phyloP scores from a whole-genome alignment of 768 basidiomycete genomes.

The Suillus paluster region DNA sequence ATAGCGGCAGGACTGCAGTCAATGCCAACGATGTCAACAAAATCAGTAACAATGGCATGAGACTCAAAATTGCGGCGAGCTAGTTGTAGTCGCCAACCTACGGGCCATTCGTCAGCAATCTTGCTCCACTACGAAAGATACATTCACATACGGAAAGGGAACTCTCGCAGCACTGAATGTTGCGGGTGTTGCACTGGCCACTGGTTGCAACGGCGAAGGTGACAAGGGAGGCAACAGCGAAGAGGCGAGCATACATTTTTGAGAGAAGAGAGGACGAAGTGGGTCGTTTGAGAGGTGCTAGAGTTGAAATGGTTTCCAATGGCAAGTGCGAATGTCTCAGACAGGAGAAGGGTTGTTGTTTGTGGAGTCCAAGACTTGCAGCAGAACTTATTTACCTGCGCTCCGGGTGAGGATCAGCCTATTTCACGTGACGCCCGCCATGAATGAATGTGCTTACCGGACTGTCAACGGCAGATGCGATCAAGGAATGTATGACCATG shows the following conservation, averaged over 20 bases:
- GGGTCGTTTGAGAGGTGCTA: background rate
- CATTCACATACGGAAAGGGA: background rate
- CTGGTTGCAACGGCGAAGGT: constrained; percentile 3
- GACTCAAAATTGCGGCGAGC: background rate
- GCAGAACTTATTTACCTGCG: too few species aligned
- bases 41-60: background rate
- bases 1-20: constrained; percentile 42
- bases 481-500: too few species aligned
- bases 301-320: background rate
- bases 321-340: too few species aligned
- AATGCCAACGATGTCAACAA: constrained; percentile 31
- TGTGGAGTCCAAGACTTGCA: too few species aligned
- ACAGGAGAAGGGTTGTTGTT: too few species aligned
- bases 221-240: constrained; percentile 10
- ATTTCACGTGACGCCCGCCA: too few species aligned
- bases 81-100: background rate
- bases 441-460: too few species aligned
- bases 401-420: too few species aligned
- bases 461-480: too few species aligned
- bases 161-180: background rate
- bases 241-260: constrained; percentile 8
- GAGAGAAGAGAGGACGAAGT: background rate
- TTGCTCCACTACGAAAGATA: background rate
- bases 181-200: constrained; percentile 9
- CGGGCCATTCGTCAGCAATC: background rate